These are phyloP conservation scores for Fulvia fulva DNA, from an alignment of 2,329 filamentous ascomycete species.

Conservation along the genomic window DNA sequence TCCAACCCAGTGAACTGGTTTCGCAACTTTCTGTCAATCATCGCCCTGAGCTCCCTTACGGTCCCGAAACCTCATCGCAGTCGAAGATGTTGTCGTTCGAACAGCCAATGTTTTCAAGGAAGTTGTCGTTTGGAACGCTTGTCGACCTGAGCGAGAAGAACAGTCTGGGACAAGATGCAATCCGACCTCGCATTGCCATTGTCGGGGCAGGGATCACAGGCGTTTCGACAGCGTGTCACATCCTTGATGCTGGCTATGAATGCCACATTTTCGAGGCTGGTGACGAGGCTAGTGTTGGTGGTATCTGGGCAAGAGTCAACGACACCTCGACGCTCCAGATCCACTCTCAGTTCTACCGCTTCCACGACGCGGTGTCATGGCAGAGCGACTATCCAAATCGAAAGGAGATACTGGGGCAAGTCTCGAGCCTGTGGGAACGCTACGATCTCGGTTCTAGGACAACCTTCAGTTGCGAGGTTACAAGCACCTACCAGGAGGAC, in stretches of 20 bases:
- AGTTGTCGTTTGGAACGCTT: slow-evolving; percentile 13
- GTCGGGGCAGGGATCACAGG: slow-evolving; percentile 59
- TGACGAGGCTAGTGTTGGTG: slow-evolving; percentile 53
- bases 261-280: slow-evolving; percentile 74
- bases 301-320: slow-evolving; percentile 47
- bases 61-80: background rate
- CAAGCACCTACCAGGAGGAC: slow-evolving; percentile 64
- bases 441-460: slow-evolving; percentile 70
- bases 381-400: slow-evolving; percentile 69
- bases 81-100: slow-evolving; percentile 11
- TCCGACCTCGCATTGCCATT: slow-evolving; percentile 53
- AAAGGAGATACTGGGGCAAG: slow-evolving; percentile 68
- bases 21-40: background rate
- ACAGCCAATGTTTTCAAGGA: slow-evolving; percentile 2
- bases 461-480: slow-evolving; percentile 65
- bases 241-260: slow-evolving; percentile 79
- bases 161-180: slow-evolving; percentile 1
- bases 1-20: background rate
- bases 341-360: slow-evolving; percentile 81
- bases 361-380: slow-evolving; percentile 76
- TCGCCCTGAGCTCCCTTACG: background rate
- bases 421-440: slow-evolving; percentile 66
- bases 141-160: slow-evolving; percentile 13
- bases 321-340: slow-evolving; percentile 79
- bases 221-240: slow-evolving; percentile 69